Base-by-base conservation (phyloP, 345 rosid genomes). In the Bretschneidera sinensis region DNA sequence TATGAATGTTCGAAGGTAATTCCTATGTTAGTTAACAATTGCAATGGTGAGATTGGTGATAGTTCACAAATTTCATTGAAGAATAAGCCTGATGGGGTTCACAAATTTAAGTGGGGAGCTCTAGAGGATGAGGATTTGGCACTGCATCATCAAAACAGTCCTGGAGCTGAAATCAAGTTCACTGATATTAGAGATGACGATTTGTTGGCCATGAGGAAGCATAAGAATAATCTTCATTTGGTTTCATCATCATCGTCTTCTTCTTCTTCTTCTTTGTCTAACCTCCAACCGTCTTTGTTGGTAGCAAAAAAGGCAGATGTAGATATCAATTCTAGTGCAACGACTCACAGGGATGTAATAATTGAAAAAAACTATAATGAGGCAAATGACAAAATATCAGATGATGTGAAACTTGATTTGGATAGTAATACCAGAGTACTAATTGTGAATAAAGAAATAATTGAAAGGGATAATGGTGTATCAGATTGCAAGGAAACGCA, bases 91-190 rank as follows among this genome's bases (percentile, higher is more conserved):
- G 54, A 52, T 23, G 59, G 54, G 28, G 61, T 72, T 67, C 82
- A 75, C 24, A 85, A 80, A 57, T 74, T 85, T 60, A 85, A 71
- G 73, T 73, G 83, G 85, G 89, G 83, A 54, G 85, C 74, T 79
- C 71, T 81, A 57, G 87, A 81, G 66, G 81, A 77, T 53, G 80
- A 81, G 67, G 67, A 68, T 72, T 54, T 76, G 56, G 52, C 65
- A 24, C 57, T 17, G 18, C 68, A 62, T 67, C 55, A 48, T 64
- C 81, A 63, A 62, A 77, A 61, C 35, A 73, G 39, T 45, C 57
- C 54, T 59, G 71, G 66, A 63, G 56, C 56, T 64, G 83, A 57
- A 68, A 67, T 71, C 51, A 78, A 54, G 69, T 76, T 71, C 45
- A 71, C 66, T 55, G 66, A 70, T 65, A 66, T 69, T 43, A 66